Evolutionary conservation across 305 asterid genomes (phyloP), one percentile per base, ranked within the genome.

Genomic region (Striga hermonthica): DNA sequence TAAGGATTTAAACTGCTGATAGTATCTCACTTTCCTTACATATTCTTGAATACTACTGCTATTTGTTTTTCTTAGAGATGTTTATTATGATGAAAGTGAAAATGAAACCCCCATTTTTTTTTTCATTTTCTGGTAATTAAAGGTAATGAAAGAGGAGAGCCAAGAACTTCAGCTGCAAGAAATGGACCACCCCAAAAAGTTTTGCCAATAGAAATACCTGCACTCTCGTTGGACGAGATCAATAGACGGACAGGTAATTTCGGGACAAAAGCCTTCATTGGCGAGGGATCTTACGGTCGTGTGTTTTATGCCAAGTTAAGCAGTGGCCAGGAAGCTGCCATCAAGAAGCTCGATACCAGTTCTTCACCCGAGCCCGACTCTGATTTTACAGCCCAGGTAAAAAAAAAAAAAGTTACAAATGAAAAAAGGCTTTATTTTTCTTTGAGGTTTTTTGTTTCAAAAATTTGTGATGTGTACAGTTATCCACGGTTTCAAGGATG

Each of bases 251-350:
- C 98, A 0, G 73, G 69, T 4, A 86, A 84, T 74, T 88, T 91
- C 8, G 98, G 98, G n/a, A 47, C 86, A 0, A 83, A 88, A 35
- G 82, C 96, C 12, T 76, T 89, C 53, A 80, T 91, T 7, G 98
- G 95, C 10, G 95, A 91, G 66, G 98, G 98, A 9, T 89, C 95
- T n/a, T 84, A 86, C 63, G 98, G 98, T n/a, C 82, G 91, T 0
- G 96, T 91, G 13, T 88, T 83, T 64, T 80, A 60, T 59, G 92
- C 85, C n/a, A 85, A 77, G 70, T 68, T 89, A 56, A 81, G 74
- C 58, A 67, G 60, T 41, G 95, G 95, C 11, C 70, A 71, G 8
- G 60, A 71, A 61, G 84, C 81, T 0, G 96, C 96, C n/a, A 76
- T 91, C 63, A 91, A 86, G 71, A 91, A 76, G 79, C 81, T 91